These are phyloP conservation scores for Pichia sp. DNA, from an alignment of 1,139 yeast species.

Conservation along the genomic window DNA sequence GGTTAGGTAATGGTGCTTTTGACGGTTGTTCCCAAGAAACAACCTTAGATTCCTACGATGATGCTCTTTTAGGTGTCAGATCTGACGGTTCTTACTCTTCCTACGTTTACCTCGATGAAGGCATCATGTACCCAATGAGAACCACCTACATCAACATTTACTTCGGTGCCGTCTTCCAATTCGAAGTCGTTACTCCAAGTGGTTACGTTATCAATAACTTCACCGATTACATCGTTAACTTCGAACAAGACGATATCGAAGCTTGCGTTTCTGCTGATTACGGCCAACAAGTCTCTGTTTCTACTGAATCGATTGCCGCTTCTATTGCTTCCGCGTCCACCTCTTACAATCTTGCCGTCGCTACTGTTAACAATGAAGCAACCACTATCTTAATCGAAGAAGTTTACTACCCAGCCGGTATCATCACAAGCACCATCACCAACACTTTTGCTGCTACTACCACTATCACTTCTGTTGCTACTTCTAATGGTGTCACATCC, in stretches of 20 bases:
- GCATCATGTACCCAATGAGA: slow-evolving; percentile 31
- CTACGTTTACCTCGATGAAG: slow-evolving; percentile 21
- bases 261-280: slow-evolving; percentile 8
- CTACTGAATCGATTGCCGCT: neutral
- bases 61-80: slow-evolving; percentile 8
- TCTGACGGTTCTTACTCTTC: slow-evolving; percentile 12
- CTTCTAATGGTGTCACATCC: slow-evolving; percentile 4
- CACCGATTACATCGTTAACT: slow-evolving; percentile 6
- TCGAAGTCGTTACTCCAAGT: slow-evolving; percentile 20
- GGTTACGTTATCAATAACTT: slow-evolving; percentile 16
- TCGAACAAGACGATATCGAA: neutral
- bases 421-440: slow-evolving; percentile 3
- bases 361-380: slow-evolving; percentile 31
- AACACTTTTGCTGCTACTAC: slow-evolving; percentile 10
- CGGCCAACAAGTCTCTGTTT: neutral
- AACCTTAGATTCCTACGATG: slow-evolving; percentile 1
- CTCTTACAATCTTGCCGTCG: neutral
- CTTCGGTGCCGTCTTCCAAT: slow-evolving; percentile 15
- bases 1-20: slow-evolving; percentile 29
- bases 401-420: slow-evolving; percentile 13
- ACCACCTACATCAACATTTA: slow-evolving; percentile 22
- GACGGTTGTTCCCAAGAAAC: slow-evolving; percentile 26
- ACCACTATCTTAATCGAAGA: slow-evolving; percentile 28
- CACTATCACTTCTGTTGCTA: slow-evolving; percentile 1
- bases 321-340: neutral